Conservation (phyloP, 2,329 filamentous ascomycete genomes). For the Septoria petroselini region DNA sequence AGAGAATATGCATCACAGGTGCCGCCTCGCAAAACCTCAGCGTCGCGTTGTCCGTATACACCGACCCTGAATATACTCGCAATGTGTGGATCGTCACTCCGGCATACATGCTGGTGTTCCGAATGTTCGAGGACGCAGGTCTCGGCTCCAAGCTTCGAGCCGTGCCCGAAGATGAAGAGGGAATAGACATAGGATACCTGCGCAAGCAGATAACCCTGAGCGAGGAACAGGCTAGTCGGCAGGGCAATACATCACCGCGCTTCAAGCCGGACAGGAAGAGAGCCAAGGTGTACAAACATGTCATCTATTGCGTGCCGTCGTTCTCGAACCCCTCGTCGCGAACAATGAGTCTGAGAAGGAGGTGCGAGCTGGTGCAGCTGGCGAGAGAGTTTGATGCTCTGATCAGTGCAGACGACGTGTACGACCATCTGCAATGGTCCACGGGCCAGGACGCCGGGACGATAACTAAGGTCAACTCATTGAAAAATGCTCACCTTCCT, state of each 20-base stretch:
- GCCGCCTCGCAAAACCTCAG: slow-evolving; percentile 82
- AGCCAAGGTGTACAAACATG: slow-evolving; percentile 74
- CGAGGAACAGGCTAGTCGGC: slow-evolving; percentile 41
- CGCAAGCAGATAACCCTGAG: slow-evolving; percentile 51
- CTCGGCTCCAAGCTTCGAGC: slow-evolving; percentile 65
- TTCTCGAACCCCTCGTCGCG: slow-evolving; percentile 85
- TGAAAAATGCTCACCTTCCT: slow-evolving; percentile 54
- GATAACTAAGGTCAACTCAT: background rate
- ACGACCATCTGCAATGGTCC: slow-evolving; percentile 86
- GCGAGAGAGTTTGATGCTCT: slow-evolving; percentile 77
- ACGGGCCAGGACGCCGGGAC: slow-evolving; percentile 29
- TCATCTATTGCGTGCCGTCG: slow-evolving; percentile 85
- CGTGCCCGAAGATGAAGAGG: slow-evolving; percentile 73
- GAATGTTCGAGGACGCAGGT: slow-evolving; percentile 80
- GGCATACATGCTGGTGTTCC: slow-evolving; percentile 77
- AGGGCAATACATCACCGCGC: slow-evolving; percentile 24
- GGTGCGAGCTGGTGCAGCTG: slow-evolving; percentile 67
- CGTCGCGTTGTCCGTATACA: slow-evolving; percentile 72
- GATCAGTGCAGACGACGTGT: slow-evolving; percentile 87
- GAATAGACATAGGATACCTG: slow-evolving; percentile 66
- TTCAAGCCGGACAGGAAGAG: slow-evolving; percentile 57
- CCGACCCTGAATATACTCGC: slow-evolving; percentile 71
- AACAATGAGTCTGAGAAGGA: slow-evolving; percentile 69
- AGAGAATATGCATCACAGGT: slow-evolving; percentile 75
- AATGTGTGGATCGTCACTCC: slow-evolving; percentile 79